These are phyloP conservation scores for Kodamaea sagamina DNA, from an alignment of 805 yeast genomes.

Conservation along the genomic window DNA sequence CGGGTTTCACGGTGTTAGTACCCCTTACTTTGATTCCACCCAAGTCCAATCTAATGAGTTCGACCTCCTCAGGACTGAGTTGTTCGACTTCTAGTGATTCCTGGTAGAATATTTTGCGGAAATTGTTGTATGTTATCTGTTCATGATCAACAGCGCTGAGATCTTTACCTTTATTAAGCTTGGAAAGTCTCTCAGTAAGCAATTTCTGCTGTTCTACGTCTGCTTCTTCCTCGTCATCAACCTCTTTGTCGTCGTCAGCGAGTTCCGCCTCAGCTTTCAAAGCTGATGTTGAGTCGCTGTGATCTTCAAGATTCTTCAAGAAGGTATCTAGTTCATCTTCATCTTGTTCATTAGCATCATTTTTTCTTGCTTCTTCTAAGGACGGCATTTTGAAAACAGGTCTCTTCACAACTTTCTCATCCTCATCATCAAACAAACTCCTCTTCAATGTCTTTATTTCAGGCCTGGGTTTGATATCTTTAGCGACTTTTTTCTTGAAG, in stretches of 20 bases:
- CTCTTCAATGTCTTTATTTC: constrained; percentile 1
- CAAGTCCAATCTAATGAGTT: constrained; percentile 48
- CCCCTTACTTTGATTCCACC: constrained; percentile 75
- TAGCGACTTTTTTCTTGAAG: not conserved
- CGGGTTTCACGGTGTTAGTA: constrained; percentile 58
- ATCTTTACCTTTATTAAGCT: constrained; percentile 51
- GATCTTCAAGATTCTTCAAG: constrained; percentile 11
- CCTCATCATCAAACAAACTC: constrained; percentile 12
- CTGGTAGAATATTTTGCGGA: constrained; percentile 61
- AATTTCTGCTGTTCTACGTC: constrained; percentile 33
- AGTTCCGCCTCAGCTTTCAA: constrained; percentile 7
- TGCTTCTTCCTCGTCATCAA: constrained; percentile 22
- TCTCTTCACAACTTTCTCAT: constrained; percentile 8
- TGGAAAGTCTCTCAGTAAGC: constrained; percentile 38
- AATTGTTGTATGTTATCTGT: constrained; percentile 48
- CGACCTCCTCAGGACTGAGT: constrained; percentile 57
- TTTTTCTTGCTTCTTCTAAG: constrained; percentile 19
- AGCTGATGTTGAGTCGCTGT: constrained; percentile 12
- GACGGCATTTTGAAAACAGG: constrained; percentile 11
- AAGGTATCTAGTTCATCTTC: constrained; percentile 25
- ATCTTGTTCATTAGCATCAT: constrained; percentile 26
- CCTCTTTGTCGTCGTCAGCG: constrained; percentile 25
- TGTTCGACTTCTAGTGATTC: constrained; percentile 56
- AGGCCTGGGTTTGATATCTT: not conserved
- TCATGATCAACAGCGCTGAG: constrained; percentile 51